These are phyloP conservation scores for Termitomyces sp. DNA, from an alignment of 768 basidiomycete species.

Conservation along the genomic window DNA sequence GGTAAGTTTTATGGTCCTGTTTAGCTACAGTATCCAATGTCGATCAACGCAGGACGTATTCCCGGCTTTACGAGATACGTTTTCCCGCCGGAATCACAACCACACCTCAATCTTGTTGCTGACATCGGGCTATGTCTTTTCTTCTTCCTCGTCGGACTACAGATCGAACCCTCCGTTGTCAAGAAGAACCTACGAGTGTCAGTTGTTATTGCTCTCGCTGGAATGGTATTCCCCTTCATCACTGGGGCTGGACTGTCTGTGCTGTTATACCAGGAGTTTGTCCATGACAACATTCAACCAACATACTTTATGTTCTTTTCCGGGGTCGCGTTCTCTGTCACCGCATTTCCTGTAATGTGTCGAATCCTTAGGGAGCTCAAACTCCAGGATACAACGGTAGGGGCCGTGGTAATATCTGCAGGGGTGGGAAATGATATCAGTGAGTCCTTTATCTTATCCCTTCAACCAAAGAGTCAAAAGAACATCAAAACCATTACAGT, in stretches of 20 bases:
- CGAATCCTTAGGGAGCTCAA: constrained; percentile 88
- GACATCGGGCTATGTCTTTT: constrained; percentile 86
- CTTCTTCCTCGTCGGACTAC: constrained; percentile 89
- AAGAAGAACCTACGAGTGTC: constrained; percentile 69
- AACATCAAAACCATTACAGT: constrained; percentile 26
- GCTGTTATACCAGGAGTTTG: constrained; percentile 71
- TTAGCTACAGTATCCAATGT: neutral
- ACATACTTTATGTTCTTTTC: constrained; percentile 93
- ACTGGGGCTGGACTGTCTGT: constrained; percentile 63
- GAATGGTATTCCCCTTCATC: constrained; percentile 85
- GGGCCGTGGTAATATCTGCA: constrained; percentile 86
- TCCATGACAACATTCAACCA: constrained; percentile 60
- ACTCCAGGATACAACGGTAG: constrained; percentile 86
- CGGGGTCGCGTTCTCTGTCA: constrained; percentile 86
- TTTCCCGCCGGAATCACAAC: constrained; percentile 67
- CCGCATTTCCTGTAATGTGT: constrained; percentile 82
- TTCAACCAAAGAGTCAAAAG: neutral
- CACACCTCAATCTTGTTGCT: constrained; percentile 82
- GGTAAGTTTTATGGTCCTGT: constrained; percentile 19
- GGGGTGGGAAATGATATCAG: constrained; percentile 85
- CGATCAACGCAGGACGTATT: constrained; percentile 52
- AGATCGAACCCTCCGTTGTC: constrained; percentile 78
- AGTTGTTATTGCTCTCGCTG: constrained; percentile 65
- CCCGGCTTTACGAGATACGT: constrained; percentile 84
- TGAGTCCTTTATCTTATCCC: constrained; percentile 15